Base-by-base conservation (phyloP, 2,329 filamentous ascomycete genomes). In the Fusarium sp. region DNA sequence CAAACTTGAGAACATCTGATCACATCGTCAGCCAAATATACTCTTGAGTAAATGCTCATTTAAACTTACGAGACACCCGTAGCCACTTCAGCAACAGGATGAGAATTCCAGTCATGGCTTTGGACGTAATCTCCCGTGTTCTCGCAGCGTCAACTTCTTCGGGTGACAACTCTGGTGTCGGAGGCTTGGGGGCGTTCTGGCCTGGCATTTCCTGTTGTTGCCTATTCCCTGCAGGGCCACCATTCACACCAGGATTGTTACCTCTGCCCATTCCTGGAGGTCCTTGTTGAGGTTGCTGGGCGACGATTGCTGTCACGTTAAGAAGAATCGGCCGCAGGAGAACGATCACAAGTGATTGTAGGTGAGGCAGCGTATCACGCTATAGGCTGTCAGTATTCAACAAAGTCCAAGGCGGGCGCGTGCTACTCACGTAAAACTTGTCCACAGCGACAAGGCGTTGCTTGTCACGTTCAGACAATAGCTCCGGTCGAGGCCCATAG, bases 51-150 rank as follows among this genome's bases (percentile, higher is more conserved):
- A 10, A 15, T 28, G 22, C 31, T 3, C n/a, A n/a, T 47, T 47
- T 11, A 26, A 34, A 74, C 91, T 81, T 81, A 96, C 92, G 95
- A 55, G 93, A 97, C 50, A 96, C 81, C 75, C 97, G 96, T 70
- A 98, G 90, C 95, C 95, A 99, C 77, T 98, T 99, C 59, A 98
- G 75, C 40, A 98, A 78, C n/a, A 97, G 80, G 26, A 99, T 80
- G 26, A 99, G 79, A 52, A 93, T 90, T 1, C 91, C 93, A n/a
- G 93, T 95, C 22, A 97, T 89, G 1, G 94, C 94, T 76, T 98
- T 98, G 25, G 90, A 88, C 11, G 90, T 90, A 47, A 99, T 93
- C 75, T 99, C 95, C 53, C 94, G 87, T 13, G 87, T 88, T 45
- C 96, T 85, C 51, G 91, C 84, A 36, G 89, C 88, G 74, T 98